Evolutionary conservation across 164 flowering plant genomes (phyloP).

Genomic region (Sextonia rubra): DNA sequence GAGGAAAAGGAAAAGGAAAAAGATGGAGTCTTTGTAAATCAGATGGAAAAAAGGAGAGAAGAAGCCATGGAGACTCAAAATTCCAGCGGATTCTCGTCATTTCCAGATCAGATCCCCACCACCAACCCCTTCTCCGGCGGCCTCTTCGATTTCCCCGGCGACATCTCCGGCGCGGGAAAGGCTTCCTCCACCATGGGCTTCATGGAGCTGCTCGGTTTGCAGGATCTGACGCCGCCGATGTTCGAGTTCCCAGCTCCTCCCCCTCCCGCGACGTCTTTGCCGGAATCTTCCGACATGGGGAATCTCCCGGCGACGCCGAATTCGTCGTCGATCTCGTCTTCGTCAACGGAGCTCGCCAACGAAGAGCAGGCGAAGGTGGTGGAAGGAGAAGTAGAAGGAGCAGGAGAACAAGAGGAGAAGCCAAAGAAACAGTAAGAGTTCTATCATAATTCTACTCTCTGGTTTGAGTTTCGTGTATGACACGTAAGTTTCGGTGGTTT

Average conservation of each 20-base stretch:
- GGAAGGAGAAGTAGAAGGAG: constrained; percentile 32
- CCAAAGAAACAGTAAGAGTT: constrained; percentile 28
- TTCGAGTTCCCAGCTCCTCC: constrained; percentile 32
- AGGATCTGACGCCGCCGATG: constrained; percentile 32
- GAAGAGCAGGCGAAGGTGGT: constrained; percentile 25
- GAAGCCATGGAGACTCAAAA: constrained; percentile 19
- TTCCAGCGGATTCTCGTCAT: constrained; percentile 19
- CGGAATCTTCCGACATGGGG: constrained; percentile 53
- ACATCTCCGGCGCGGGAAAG: constrained; percentile 8
- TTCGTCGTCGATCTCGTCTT: constrained; percentile 65
- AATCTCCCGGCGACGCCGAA: constrained; percentile 68
- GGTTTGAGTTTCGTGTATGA: background rate
- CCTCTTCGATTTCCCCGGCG: constrained; percentile 33
- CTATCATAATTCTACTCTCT: background rate
- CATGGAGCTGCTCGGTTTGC: constrained; percentile 53
- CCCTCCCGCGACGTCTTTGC: constrained; percentile 8
- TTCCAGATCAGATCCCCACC: constrained; percentile 28
- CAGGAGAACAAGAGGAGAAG: constrained; percentile 38
- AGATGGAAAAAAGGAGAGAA: constrained; percentile 23
- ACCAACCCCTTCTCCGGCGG: constrained; percentile 18
- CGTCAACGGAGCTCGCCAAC: constrained; percentile 53
- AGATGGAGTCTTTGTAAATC: background rate
- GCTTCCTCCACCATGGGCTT: constrained; percentile 22
- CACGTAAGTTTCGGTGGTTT: background rate
- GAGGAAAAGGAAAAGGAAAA: background rate